phyloP scores from a whole-genome alignment of 805 yeast genomes.

The Kodamaea jinghongensis region DNA sequence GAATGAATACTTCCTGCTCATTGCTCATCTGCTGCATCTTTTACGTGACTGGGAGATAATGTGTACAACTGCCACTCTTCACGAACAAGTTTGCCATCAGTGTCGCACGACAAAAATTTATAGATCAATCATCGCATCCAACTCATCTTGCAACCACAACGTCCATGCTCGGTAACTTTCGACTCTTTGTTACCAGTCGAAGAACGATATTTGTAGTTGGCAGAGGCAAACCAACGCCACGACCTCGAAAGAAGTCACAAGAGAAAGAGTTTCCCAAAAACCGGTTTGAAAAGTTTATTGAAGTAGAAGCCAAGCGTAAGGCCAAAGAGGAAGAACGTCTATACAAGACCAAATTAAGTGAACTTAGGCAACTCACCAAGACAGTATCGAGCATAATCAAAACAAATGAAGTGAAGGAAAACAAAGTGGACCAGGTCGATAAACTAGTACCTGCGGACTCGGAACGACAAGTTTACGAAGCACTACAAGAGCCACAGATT shows the following conservation, averaged over 20 bases:
- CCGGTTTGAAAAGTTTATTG: conserved; percentile 9
- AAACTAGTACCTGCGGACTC: conserved; percentile 11
- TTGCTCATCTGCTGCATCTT: no score
- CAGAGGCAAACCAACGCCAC: not conserved
- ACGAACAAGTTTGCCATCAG: no score
- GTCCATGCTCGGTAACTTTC: no score
- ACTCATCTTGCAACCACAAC: no score
- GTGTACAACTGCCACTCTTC: no score
- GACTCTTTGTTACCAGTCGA: no score
- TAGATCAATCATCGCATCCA: no score
- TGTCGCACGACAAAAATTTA: no score
- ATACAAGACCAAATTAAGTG: conserved; percentile 22
- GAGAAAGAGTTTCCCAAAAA: not conserved
- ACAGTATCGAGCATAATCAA: conserved; percentile 24
- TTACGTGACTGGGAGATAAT: no score
- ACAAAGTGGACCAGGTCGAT: conserved; percentile 12
- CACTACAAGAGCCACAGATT: conserved; percentile 13
- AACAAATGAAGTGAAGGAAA: conserved; percentile 17
- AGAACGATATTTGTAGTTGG: conserved; percentile 6
- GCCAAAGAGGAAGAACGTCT: conserved; percentile 20
- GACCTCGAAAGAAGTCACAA: no score
- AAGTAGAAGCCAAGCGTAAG: conserved; percentile 21
- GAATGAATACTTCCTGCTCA: no score
- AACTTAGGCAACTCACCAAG: conserved; percentile 29
- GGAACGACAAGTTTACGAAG: not conserved